Evolutionary conservation across 1,284 basidiomycete genomes (phyloP).

Genomic region (Inonotus hispidus): DNA sequence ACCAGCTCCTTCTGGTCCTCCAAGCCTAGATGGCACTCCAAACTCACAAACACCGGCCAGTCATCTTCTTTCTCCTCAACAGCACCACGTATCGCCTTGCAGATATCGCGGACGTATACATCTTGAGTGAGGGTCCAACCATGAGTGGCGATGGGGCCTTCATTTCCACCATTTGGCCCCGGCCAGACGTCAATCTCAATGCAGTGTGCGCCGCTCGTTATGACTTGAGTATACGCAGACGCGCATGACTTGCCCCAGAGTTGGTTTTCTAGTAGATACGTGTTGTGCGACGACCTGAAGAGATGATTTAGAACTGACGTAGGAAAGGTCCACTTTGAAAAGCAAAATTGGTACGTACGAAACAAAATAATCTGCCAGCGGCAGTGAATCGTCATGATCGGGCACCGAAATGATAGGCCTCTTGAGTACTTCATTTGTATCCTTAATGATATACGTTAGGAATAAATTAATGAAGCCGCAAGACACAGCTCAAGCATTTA

Average conservation of each 20-base stretch:
- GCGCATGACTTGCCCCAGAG: constrained; percentile 52
- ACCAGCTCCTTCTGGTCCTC: constrained; percentile 49
- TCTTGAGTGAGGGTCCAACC: constrained; percentile 49
- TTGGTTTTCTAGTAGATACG: constrained; percentile 58
- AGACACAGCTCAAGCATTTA: not conserved
- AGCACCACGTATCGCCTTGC: constrained; percentile 43
- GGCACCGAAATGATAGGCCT: constrained; percentile 33
- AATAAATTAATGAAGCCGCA: no score
- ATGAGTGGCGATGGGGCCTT: constrained; percentile 56
- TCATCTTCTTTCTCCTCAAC: constrained; percentile 31
- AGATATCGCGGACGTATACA: constrained; percentile 45
- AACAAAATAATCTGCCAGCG: constrained; percentile 50
- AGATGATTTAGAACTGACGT: not conserved
- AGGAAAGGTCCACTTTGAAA: not conserved
- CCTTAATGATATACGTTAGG: not conserved
- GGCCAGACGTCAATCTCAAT: constrained; percentile 73
- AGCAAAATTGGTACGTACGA: constrained; percentile 39
- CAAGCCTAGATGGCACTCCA: constrained; percentile 57
- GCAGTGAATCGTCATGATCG: constrained; percentile 38
- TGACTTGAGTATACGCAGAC: constrained; percentile 50
- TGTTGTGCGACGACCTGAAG: constrained; percentile 57
- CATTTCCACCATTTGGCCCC: constrained; percentile 32
- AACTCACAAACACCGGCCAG: constrained; percentile 57
- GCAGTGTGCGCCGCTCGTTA: constrained; percentile 49
- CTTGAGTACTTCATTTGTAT: constrained; percentile 27